Evolutionary conservation across 352 stramenopile species (phyloP).

Genomic region (Phytopythium litorale): DNA sequence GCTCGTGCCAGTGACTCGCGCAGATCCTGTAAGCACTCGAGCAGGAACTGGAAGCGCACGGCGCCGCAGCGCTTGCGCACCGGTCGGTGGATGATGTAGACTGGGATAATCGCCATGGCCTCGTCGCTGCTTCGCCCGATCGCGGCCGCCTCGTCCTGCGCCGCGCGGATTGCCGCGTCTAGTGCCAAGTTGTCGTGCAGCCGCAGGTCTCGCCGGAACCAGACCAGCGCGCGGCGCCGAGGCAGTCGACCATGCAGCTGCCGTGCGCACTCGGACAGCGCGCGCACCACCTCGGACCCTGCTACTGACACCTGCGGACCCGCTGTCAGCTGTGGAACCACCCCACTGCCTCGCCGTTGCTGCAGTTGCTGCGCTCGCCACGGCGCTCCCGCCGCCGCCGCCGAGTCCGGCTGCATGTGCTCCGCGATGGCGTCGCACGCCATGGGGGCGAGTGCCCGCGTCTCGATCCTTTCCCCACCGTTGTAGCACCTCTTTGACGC

Average conservation of each 20-base stretch:
- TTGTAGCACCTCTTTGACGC: neutral
- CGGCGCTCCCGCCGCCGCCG: neutral
- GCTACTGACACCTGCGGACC: neutral
- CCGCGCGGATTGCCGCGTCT: slow-evolving; percentile 43
- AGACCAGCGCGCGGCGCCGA: slow-evolving; percentile 56
- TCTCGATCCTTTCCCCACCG: neutral
- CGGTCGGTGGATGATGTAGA: slow-evolving; percentile 87
- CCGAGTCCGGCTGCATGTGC: neutral
- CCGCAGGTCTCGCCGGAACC: slow-evolving; percentile 94
- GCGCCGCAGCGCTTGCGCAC: slow-evolving; percentile 64
- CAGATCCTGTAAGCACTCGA: slow-evolving; percentile 89
- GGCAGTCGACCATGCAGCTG: slow-evolving; percentile 2
- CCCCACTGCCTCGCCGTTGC: neutral
- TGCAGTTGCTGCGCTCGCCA: neutral
- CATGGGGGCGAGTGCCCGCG: neutral
- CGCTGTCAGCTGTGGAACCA: neutral
- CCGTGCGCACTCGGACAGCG: neutral
- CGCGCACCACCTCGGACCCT: neutral
- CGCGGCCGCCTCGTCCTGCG: slow-evolving; percentile 9
- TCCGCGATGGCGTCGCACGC: neutral
- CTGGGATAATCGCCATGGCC: slow-evolving; percentile 41
- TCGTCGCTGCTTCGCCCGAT: neutral
- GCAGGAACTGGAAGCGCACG: slow-evolving; percentile 88
- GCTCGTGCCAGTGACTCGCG: slow-evolving; percentile 26
- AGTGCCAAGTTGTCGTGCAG: slow-evolving; percentile 96